Evolutionary conservation across 345 rosid species (phyloP).

Genomic region (Eucalyptus pumila): DNA sequence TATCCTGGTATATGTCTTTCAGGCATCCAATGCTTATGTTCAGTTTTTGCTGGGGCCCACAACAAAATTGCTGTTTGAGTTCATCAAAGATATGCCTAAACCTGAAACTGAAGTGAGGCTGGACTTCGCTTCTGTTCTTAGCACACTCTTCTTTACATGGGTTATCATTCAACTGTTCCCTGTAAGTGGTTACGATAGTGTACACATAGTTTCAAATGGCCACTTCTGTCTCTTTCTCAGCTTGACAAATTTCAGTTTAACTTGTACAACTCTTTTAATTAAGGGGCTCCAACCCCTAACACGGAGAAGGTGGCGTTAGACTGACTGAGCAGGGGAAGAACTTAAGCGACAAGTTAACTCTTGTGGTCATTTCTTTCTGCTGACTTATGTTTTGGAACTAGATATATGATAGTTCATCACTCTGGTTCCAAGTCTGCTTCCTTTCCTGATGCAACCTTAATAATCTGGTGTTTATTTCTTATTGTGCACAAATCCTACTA

Average conservation of each 20-base stretch:
- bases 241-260: not conserved
- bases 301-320: not conserved
- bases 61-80: constrained; percentile 41
- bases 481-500: not conserved
- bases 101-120: constrained; percentile 20
- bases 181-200: not conserved
- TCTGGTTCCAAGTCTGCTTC: not conserved
- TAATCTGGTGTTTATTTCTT: not conserved
- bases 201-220: not conserved
- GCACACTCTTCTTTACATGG: constrained; percentile 82
- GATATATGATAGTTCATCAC: not conserved
- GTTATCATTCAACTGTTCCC: constrained; percentile 76
- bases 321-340: not conserved
- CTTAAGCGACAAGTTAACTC: not conserved
- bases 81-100: constrained; percentile 83
- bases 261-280: not conserved
- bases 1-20: not conserved
- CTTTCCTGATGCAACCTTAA: not conserved
- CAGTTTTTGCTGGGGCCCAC: constrained; percentile 30
- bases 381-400: not conserved
- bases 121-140: constrained; percentile 68
- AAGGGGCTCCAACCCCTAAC: not conserved
- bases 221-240: not conserved
- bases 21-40: constrained; percentile 88
- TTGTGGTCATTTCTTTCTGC: not conserved